Percentiles rank a stretch among this genome's conserved stretches.
phyloP scores from a whole-genome alignment of 2,329 filamentous ascomycete species.

The Trichoderma sp. region DNA sequence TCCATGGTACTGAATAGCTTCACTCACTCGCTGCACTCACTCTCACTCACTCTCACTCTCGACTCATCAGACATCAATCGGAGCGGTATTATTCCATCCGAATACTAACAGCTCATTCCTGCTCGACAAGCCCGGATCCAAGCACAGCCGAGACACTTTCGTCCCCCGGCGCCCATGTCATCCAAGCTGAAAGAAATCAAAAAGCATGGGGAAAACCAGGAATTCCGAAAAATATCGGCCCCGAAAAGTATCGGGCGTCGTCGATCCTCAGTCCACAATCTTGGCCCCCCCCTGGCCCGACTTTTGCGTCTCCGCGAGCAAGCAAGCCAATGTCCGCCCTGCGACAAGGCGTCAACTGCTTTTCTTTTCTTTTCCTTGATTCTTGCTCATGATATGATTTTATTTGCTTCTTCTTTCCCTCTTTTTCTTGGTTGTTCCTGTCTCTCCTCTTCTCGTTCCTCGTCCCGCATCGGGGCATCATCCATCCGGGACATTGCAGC shows the following conservation, averaged over 20 bases:
- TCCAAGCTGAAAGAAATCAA: background rate
- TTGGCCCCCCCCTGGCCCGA: background rate
- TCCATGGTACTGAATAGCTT: no score
- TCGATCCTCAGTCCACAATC: background rate
- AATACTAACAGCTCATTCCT: no score
- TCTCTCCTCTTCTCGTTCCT: background rate
- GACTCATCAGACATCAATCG: no score
- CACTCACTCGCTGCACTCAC: no score
- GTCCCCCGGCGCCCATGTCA: no score
- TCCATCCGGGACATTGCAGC: no score
- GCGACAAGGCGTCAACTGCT: background rate
- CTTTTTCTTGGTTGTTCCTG: background rate
- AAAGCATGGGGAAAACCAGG: no score
- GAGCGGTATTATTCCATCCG: no score
- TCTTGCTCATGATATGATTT: background rate
- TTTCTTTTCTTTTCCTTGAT: background rate
- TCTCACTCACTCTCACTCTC: no score
- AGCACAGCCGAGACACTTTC: background rate
- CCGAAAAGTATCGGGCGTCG: background rate
- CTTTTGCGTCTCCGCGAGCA: background rate
- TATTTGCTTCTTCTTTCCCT: background rate
- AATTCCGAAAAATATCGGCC: slow-evolving; percentile 1
- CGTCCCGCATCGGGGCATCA: no score
- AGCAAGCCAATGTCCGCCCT: background rate
- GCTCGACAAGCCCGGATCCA: no score